Evolutionary conservation across 1,284 basidiomycete species (phyloP).

Genomic region (Malassezia slooffiae): DNA sequence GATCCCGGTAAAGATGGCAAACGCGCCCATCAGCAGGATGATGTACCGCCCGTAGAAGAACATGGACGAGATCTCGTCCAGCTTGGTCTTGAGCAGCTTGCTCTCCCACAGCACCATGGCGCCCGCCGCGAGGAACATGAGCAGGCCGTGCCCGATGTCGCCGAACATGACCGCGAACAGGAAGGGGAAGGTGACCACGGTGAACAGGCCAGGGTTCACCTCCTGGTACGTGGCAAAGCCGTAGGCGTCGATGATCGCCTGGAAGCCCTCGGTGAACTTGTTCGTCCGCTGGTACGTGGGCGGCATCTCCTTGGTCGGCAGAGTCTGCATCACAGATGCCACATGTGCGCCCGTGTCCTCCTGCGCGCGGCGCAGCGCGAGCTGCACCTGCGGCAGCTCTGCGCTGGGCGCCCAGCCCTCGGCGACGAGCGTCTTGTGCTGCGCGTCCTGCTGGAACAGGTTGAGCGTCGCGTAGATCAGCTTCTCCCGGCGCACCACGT

Average conservation of each 20-base stretch:
- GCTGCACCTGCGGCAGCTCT: constrained; percentile 75
- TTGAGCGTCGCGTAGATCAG: constrained; percentile 56
- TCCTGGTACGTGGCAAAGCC: constrained; percentile 92
- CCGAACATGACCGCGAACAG: constrained; percentile 99
- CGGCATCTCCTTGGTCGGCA: constrained; percentile 78
- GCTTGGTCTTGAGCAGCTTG: constrained; percentile 62
- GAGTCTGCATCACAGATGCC: constrained; percentile 81
- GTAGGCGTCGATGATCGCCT: constrained; percentile 95
- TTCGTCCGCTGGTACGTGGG: constrained; percentile 92
- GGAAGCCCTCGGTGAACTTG: constrained; percentile 94
- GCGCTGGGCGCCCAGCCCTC: constrained; percentile 95
- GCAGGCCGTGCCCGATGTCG: constrained; percentile 87
- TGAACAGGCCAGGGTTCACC: constrained; percentile 90
- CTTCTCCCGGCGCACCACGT: constrained; percentile 90
- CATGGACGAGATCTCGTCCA: constrained; percentile 76
- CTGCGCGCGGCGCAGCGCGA: constrained; percentile 81
- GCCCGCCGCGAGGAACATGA: constrained; percentile 66
- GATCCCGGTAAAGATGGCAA: constrained; percentile 83
- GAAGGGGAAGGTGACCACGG: constrained; percentile 92
- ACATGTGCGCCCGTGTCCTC: constrained; percentile 87
- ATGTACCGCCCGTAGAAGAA: constrained; percentile 98
- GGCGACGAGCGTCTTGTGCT: constrained; percentile 86
- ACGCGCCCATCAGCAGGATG: constrained; percentile 89
- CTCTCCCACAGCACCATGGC: constrained; percentile 78
- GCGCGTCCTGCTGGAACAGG: constrained; percentile 76